Evolutionary conservation across 1,284 basidiomycete genomes (phyloP).

Genomic region (Cutaneotrichosporon cutaneum): DNA sequence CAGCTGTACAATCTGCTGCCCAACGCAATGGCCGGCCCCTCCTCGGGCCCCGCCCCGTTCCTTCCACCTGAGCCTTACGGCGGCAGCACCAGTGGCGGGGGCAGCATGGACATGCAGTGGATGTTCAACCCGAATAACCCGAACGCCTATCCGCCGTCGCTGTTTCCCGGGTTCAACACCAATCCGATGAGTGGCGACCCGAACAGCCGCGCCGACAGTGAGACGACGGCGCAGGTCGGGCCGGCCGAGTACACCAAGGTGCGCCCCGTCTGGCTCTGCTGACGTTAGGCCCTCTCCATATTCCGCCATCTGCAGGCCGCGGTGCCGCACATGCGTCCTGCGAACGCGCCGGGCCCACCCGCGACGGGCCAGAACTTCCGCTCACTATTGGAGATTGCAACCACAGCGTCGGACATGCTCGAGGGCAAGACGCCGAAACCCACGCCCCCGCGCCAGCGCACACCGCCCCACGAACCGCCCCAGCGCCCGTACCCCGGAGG

Average conservation of each 20-base stretch:
- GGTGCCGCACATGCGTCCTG: slow-evolving; percentile 32
- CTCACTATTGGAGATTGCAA: slow-evolving; percentile 33
- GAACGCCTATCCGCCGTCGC: slow-evolving; percentile 2
- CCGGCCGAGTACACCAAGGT: slow-evolving; percentile 39
- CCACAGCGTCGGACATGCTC: slow-evolving; percentile 29
- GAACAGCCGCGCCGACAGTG: neutral
- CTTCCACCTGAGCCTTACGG: neutral
- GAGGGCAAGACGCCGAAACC: slow-evolving; percentile 22
- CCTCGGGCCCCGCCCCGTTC: neutral
- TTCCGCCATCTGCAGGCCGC: slow-evolving; percentile 31
- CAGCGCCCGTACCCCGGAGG: neutral
- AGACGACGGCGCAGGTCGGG: slow-evolving; percentile 16
- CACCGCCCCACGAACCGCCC: neutral
- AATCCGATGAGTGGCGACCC: slow-evolving; percentile 3
- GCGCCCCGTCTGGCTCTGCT: slow-evolving; percentile 15
- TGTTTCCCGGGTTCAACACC: neutral
- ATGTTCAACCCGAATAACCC: slow-evolving; percentile 17
- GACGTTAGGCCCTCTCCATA: slow-evolving; percentile 29
- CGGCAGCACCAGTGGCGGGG: neutral
- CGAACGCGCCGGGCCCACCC: slow-evolving; percentile 6
- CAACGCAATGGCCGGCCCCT: neutral
- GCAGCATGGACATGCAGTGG: neutral
- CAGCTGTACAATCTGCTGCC: neutral
- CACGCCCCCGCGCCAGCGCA: slow-evolving; percentile 1
- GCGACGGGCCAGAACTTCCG: slow-evolving; percentile 29